Evolutionary conservation across 495 filamentous ascomycete species (phyloP).

Genomic region (Chaetomium cochliodes): DNA sequence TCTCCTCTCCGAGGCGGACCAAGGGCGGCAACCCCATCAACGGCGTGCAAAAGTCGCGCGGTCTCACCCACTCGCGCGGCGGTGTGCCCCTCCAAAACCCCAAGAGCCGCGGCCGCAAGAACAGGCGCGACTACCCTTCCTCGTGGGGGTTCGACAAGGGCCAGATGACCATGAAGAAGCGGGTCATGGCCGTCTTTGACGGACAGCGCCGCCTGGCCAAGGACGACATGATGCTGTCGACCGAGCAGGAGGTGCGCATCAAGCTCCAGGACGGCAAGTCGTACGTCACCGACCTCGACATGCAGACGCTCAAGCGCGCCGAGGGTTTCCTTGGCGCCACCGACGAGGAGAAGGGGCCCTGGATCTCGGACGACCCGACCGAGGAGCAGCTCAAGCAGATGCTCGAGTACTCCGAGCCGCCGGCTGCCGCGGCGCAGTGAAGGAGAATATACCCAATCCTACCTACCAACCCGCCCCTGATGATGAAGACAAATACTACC

Average conservation of each 20-base stretch:
- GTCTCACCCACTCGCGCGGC: slow-evolving; percentile 60
- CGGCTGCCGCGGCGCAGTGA: slow-evolving; percentile 19
- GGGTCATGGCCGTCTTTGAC: slow-evolving; percentile 89
- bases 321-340: slow-evolving; percentile 74
- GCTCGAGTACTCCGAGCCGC: slow-evolving; percentile 33
- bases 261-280: slow-evolving; percentile 66
- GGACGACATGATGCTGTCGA: slow-evolving; percentile 98
- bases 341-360: slow-evolving; percentile 80
- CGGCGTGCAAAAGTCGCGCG: slow-evolving; percentile 55
- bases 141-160: slow-evolving; percentile 88
- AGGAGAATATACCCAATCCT: neutral
- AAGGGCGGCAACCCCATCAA: slow-evolving; percentile 46
- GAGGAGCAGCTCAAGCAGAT: slow-evolving; percentile 49
- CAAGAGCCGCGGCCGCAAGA: slow-evolving; percentile 69
- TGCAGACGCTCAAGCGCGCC: slow-evolving; percentile 83
- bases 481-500: neutral
- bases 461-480: neutral
- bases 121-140: slow-evolving; percentile 85
- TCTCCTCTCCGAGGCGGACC: slow-evolving; percentile 39
- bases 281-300: slow-evolving; percentile 91
- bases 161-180: slow-evolving; percentile 97
- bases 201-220: slow-evolving; percentile 86
- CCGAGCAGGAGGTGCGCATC: slow-evolving; percentile 89
- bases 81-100: slow-evolving; percentile 55
- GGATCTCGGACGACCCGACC: slow-evolving; percentile 58